Base-by-base conservation (phyloP, 805 yeast species). In the Ogataea chonburiensis region DNA sequence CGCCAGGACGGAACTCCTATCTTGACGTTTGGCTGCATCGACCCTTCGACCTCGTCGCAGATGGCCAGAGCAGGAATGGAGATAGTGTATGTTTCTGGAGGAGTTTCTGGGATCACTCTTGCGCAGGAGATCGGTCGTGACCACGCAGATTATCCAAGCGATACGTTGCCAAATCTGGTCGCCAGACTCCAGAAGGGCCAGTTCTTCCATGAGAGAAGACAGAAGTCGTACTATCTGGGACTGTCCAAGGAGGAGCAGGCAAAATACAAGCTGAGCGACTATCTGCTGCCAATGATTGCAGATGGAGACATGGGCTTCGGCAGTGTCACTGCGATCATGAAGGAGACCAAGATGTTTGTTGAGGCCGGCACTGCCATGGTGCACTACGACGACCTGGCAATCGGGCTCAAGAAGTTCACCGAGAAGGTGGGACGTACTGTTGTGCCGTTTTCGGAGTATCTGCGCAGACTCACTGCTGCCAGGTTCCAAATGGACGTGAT, bases 231-330 rank as follows among this genome's bases (percentile, higher is more conserved):
- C 31, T 37, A 26, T 26, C 17, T 40, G 14, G 31, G 34, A 17
- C 30, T 46, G 11, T 8, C 39, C 5, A 31, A 31, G 4, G 45
- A 37, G 18, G 46, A 42, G 16, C 36, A 37, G 23, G 49, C 33
- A 33, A 47, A 30, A 50, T 52, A 28, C 50, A 62, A 26, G 9
- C 6, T 17, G 50, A 63, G 35, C n/a, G 80, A 77, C 47, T 78
- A 77, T 47, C 47, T 77, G 49, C 64, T 75, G 38, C 84, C 84
- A 11, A 76, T 78, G 34, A 71, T 78, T 44, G 84, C 84, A 3
- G 84, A 78, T 52, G 84, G 73, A 3, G 84, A 78, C 45, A 77
- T 80, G 48, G 84, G 84, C 3, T 81, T 76, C 52, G 84, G 84
- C 13, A 81, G 82, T 9, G 57, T 70, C 10, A 72, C 77, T 3